Percentiles rank a stretch among this genome's conserved stretches.
phyloP scores from a whole-genome alignment of 2,329 filamentous ascomycete genomes.

The Grosmannia serpens region DNA sequence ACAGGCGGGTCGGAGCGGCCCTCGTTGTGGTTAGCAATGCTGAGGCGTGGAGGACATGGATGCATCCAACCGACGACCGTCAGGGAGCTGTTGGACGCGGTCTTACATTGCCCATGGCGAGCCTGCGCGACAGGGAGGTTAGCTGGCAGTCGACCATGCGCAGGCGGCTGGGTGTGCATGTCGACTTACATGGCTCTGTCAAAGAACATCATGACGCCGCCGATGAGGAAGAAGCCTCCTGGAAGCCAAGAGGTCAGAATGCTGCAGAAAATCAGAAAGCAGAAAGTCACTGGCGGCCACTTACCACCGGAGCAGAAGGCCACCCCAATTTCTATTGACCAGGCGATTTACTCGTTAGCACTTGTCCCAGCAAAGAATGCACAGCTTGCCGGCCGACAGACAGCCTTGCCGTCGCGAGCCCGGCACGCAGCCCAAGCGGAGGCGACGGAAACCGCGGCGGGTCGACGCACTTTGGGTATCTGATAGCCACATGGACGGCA shows the following conservation, averaged over 20 bases:
- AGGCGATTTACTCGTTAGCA: background rate
- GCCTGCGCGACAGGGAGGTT: slow-evolving; percentile 35
- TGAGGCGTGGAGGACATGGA: background rate
- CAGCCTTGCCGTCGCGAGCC: background rate
- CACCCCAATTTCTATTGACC: slow-evolving; percentile 71
- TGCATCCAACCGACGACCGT: background rate
- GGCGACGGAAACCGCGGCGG: slow-evolving; percentile 1
- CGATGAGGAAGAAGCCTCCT: slow-evolving; percentile 92
- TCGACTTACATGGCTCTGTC: slow-evolving; percentile 76
- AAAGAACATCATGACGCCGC: slow-evolving; percentile 94
- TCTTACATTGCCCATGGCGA: slow-evolving; percentile 91
- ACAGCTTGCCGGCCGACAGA: background rate
- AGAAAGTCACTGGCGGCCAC: slow-evolving; percentile 27
- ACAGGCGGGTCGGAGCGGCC: background rate
- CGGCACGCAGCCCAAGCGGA: background rate
- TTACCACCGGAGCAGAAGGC: slow-evolving; percentile 95
- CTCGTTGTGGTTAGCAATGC: background rate
- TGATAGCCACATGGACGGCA: slow-evolving; percentile 92
- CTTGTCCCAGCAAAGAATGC: background rate
- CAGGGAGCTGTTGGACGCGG: background rate
- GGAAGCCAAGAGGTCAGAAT: background rate
- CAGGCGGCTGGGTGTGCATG: background rate
- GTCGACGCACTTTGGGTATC: slow-evolving; percentile 79
- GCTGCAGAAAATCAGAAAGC: background rate
- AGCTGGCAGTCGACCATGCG: background rate